Base-by-base conservation (phyloP, 2,329 filamentous ascomycete genomes). In the Scedosporium apiospermum region DNA sequence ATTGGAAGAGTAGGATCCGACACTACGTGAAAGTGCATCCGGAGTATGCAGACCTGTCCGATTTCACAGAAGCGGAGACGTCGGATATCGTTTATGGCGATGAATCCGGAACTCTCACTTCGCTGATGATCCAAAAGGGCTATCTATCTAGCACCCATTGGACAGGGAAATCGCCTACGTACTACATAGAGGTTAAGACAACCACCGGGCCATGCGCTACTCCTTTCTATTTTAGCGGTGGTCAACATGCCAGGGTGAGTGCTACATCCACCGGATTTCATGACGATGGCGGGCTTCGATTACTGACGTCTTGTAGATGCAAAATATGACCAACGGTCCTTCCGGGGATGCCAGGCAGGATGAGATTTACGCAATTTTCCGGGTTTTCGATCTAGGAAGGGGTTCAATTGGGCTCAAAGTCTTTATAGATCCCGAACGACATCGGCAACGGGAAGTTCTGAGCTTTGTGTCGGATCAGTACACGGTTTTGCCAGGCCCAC, bases 111-210 rank as follows among this genome's bases (percentile, higher is more conserved):
- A 60, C 38, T 0, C 64, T 79, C 63, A 77, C 79, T 1, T 57
- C 62, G 1, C 42, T 72, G 4, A 63, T 80, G 2, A 67, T 76
- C 3, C 65, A 70, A 6, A 68, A 68, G n/a, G 71, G 73, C 2
- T 72, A 78, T 60, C 66, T 77, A 0, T 60, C 38, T 2, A 63
- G 65, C 6, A 30, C 53, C 23, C 63, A 65, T 1, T 78, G 74
- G 72, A 30, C 46, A 10, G 66, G 55, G 10, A 64, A 63, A 59
- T 66, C 58, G 3, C 78, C 74, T 0, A 65, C 71, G 38, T 83
- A 80, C 65, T 77, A 74, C 23, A 75, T 83, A 2, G 81, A 83
- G 62, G 80, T 83, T 42, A 83, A 83, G 66, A 74, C 78, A 1
- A 82, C 80, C 0, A 76, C 74, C 0, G 67, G 68, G 1, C 58